Base-by-base conservation (phyloP, 78 protist species). In the Bodo saltans region DNA sequence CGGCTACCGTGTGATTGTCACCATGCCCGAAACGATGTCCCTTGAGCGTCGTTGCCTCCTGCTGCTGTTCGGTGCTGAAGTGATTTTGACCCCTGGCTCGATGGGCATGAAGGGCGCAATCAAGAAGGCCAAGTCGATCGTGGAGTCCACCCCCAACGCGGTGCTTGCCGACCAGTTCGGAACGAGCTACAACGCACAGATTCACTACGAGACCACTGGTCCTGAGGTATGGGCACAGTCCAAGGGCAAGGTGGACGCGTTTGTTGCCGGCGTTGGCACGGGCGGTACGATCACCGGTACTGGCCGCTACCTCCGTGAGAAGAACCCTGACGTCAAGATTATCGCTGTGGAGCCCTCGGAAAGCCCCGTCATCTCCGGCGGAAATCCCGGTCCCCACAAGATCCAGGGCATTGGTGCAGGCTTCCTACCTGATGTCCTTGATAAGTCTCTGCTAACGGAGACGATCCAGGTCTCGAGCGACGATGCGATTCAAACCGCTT, bases 1-100 rank as follows among this genome's bases (percentile, higher is more conserved):
- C 32, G 90, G 93, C 42, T 89, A 89, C 82, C 0, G 12, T 28
- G 87, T 70, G 42, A 81, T 89, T 25, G 32, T 79, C 42, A 68
- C 78, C 11, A 91, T 91, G 94, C 79, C 87, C n/a, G 94, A 88
- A 71, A 47, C 88, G 30, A 88, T 91, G 82, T 85, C 90, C 29
- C 71, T 88, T 32, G 94, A 91, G 81, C 83, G 94, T n/a, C 72
- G 72, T 27, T 30, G 21, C 3, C 17, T 32, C 41, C 38, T 68
- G n/a, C 34, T 2, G 28, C 8, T 79, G 35, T 84, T 86, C 34
- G 94, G 94, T 28, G 94, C 94, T 0, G 74, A 88, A 78, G 91
- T 91, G 29, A n/a, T 87, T 25, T 82, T 83, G 37, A 88, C 87
- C 3, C 87, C 91, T 26, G 83, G 79, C 32, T 35, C 28, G 8